Base-by-base conservation (phyloP, 2,329 filamentous ascomycete species). In the Fusarium palustre region DNA sequence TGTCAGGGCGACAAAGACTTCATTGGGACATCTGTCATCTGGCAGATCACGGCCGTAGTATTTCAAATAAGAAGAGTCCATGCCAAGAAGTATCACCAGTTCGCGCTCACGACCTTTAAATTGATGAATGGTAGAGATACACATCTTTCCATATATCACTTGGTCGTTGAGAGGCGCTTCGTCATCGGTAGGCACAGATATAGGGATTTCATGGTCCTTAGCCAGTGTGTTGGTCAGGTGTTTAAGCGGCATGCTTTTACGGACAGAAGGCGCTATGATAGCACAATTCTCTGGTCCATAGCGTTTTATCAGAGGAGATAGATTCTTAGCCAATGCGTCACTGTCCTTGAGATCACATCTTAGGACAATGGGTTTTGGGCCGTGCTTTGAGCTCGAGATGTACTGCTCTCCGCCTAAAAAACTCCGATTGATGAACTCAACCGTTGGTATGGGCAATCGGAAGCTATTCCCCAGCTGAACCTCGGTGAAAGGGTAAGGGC, bases 71-170 rank as follows among this genome's bases (percentile, higher is more conserved):
- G 66, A 65, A 15, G 70, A 50, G 39, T 78, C 75, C 1, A 74
- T 64, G 7, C 67, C 73, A 31, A 75, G 59, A 4, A 78, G 56
- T 41, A 79, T 74, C 6, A 78, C 43, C 3, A 79, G 54, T 36
- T 76, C 60, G 18, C 76, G 75, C 61, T 79, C 76, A 42, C 68
- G 75, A 7, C 76, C 76, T 42, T 79, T 79, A 60, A 79, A 79
- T 39, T 77, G 75, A 36, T 79, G 76, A 43, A 76, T 76, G 0
- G 75, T 77, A 16, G 75, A 76, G 13, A 77, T 59, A 12, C 73
- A 74, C 22, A 78, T 15, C 53, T 79, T 79, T 13, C 75, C 73
- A 6, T 64, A 20, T 7, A 72, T 74, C 7, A 76, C 71, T 4
- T 28, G 54, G 20, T 77, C 66, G 25, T 78, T 53, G 4, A 77